Evolutionary conservation across 441 rosid genomes (phyloP).

Genomic region (Croton laevigatus): DNA sequence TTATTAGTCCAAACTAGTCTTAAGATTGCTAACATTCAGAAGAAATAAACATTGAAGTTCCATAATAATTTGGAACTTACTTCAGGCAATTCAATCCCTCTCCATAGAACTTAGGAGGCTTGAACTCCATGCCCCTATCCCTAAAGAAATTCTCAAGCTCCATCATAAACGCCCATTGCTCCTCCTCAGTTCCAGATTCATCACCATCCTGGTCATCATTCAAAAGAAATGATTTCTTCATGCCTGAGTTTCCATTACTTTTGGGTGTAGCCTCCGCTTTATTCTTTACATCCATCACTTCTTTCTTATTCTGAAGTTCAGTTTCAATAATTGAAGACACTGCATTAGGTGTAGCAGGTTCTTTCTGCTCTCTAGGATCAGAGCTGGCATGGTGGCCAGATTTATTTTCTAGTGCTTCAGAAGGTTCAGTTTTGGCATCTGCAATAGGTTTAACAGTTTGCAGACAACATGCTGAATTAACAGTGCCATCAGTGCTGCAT

Average conservation of each 20-base stretch:
- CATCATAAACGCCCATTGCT: constrained; percentile 62
- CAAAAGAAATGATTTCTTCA: constrained; percentile 47
- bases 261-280: constrained; percentile 26
- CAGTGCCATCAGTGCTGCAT: constrained; percentile 21
- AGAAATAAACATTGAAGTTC: constrained; percentile 15
- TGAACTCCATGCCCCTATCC: constrained; percentile 62
- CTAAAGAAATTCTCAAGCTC: constrained; percentile 71
- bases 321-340: constrained; percentile 34
- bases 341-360: constrained; percentile 28
- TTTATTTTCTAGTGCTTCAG: constrained; percentile 29
- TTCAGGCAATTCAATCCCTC: constrained; percentile 81
- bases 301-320: constrained; percentile 34
- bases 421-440: constrained; percentile 28
- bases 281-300: constrained; percentile 33
- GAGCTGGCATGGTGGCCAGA: constrained; percentile 24
- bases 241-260: constrained; percentile 35
- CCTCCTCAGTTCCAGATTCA: constrained; percentile 64
- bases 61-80: constrained; percentile 39
- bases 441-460: constrained; percentile 8
- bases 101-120: constrained; percentile 89
- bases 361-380: constrained; percentile 21
- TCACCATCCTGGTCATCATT: constrained; percentile 44
- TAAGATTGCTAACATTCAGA: background rate
- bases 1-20: constrained; percentile 21
- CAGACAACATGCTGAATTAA: constrained; percentile 17